Evolutionary conservation across 1,139 yeast genomes (phyloP), one percentile per base, ranked within the genome.

Genomic region (Yamadazyma friedrichii): DNA sequence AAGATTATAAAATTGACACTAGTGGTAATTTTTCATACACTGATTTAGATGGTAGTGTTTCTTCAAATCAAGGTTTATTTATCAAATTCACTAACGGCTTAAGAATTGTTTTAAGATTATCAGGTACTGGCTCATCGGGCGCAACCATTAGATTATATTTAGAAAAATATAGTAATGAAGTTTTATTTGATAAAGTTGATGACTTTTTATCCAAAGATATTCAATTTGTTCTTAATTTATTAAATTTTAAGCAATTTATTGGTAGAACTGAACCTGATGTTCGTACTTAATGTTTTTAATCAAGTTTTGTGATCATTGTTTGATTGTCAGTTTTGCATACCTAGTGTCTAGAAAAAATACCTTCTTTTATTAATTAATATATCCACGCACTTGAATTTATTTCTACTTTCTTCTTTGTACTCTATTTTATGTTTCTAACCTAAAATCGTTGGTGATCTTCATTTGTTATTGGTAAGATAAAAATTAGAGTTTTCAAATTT

Each of bases 51-150:
- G 98, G 98, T 15, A 82, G 93, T 2, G 89, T 91, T 6, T 87
- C 97, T 6, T 61, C 69, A n/a, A 83, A 89, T 59, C 99, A 93
- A 71, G 99, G 99, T 35, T 76, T 93, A 43, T 93, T 75, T 59
- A 84, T 91, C 51, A 89, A 85, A 65, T 78, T 91, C 50, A 76
- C 76, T 36, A 84, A 82, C 54, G 98, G 98, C 3, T 78, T 88
- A 46, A 80, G 98, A 62, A 80, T 91, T 44, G 88, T 94, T 33
- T 88, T 88, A 37, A 84, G 99, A 65, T 76, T 93, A 51, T 88
- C 97, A 0, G 99, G 99, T 43, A 93, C 99, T 10, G 99, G 99
- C 6, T 89, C 98, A 1, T 83, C 96, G 2, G 99, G 98, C 36
- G 98, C 98, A 15, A 93, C 99, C 3, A 91, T 94, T 47, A 82